Conservation (phyloP, 352 stramenopile species). For the Globisporangium echinulatum region DNA sequence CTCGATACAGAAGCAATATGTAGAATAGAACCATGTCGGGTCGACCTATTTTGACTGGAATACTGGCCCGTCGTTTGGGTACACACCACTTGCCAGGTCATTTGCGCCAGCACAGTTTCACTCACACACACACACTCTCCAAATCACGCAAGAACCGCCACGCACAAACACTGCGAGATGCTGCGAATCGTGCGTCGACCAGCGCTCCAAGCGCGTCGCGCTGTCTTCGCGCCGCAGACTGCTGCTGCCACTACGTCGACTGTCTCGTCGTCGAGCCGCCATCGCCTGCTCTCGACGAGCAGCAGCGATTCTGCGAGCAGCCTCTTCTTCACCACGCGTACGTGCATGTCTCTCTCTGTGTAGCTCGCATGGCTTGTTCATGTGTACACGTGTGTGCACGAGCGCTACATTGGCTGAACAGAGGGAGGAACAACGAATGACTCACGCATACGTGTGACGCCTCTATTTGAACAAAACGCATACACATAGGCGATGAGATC, state of each 20-base stretch:
- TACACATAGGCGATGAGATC: constrained; percentile 45
- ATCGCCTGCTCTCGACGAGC: constrained; percentile 8
- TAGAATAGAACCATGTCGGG: neutral
- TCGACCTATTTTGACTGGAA: neutral
- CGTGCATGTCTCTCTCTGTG: neutral
- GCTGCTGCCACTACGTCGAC: neutral
- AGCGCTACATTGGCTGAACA: too few species aligned
- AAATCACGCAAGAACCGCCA: neutral
- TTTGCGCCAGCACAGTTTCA: too few species aligned
- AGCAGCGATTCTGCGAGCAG: constrained; percentile 9
- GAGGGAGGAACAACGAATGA: too few species aligned
- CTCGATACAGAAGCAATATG: neutral
- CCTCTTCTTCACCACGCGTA: constrained; percentile 73
- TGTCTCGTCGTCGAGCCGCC: neutral
- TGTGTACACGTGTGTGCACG: neutral
- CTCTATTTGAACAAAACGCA: too few species aligned
- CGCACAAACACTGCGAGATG: constrained; percentile 2
- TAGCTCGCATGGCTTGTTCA: neutral
- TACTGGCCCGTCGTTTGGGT: neutral
- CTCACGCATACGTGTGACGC: too few species aligned
- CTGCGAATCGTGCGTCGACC: constrained; percentile 7
- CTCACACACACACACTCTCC: neutral
- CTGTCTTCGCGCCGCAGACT: neutral
- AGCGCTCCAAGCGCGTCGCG: constrained; percentile 1
- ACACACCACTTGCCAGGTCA: neutral